These are phyloP conservation scores for Pleurotus sapidus DNA, from an alignment of 768 basidiomycete genomes.

Conservation along the genomic window DNA sequence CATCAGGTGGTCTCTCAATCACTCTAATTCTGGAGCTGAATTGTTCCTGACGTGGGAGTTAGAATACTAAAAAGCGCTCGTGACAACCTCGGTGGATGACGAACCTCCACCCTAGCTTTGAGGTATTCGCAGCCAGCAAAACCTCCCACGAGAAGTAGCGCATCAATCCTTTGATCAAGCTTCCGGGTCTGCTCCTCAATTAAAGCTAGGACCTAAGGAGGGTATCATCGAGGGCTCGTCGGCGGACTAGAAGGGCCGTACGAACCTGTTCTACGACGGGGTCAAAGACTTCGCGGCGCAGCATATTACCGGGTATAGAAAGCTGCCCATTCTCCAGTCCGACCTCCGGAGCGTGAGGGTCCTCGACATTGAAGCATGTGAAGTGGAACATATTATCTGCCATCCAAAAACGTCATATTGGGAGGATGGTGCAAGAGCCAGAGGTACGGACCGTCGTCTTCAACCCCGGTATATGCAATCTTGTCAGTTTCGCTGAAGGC, in stretches of 20 bases:
- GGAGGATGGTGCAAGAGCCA: neutral
- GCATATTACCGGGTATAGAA: slow-evolving; percentile 73
- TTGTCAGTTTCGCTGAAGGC: slow-evolving; percentile 90
- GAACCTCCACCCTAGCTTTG: slow-evolving; percentile 72
- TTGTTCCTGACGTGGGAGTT: slow-evolving; percentile 45
- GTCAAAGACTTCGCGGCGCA: slow-evolving; percentile 87
- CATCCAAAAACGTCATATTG: neutral
- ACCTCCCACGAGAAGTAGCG: slow-evolving; percentile 85
- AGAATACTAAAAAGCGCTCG: neutral
- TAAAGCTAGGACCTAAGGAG: slow-evolving; percentile 64
- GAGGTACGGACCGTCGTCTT: slow-evolving; percentile 65
- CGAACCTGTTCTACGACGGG: slow-evolving; percentile 78
- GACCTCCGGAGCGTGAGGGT: slow-evolving; percentile 75
- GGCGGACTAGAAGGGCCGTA: slow-evolving; percentile 9
- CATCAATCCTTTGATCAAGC: slow-evolving; percentile 73
- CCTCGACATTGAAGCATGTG: slow-evolving; percentile 86
- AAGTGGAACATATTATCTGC: slow-evolving; percentile 82
- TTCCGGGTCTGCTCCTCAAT: slow-evolving; percentile 73
- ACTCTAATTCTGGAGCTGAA: slow-evolving; percentile 66
- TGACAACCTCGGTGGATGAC: slow-evolving; percentile 17
- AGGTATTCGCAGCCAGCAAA: slow-evolving; percentile 87
- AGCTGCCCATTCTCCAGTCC: slow-evolving; percentile 84
- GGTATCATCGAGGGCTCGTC: neutral
- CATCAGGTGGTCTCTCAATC: slow-evolving; percentile 81
- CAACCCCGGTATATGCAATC: slow-evolving; percentile 65